Evolutionary conservation across 2,329 filamentous ascomycete genomes (phyloP).

Genomic region (Ophiosphaerella korrae): DNA sequence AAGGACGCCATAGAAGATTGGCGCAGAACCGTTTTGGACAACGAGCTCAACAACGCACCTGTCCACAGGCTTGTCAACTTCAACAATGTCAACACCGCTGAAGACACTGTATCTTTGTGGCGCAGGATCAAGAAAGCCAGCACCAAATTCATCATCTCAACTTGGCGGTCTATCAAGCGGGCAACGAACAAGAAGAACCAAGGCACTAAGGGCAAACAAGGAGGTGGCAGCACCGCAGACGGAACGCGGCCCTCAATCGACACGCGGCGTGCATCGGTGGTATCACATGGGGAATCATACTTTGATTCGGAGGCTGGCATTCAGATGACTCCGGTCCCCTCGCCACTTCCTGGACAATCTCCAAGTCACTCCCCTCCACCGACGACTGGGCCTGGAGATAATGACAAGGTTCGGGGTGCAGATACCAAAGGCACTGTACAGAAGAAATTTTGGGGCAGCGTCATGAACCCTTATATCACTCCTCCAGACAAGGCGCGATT

Average conservation of each 20-base stretch:
- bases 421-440: conserved; percentile 33
- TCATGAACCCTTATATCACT: conserved; percentile 74
- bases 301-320: conserved; percentile 68
- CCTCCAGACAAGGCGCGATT: conserved; percentile 77
- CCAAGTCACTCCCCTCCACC: conserved; percentile 32
- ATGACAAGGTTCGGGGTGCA: conserved; percentile 31
- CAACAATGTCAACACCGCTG: conserved; percentile 90
- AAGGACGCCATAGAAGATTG: conserved; percentile 98
- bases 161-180: conserved; percentile 55
- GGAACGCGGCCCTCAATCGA: conserved; percentile 70
- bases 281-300: conserved; percentile 59
- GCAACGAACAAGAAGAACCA: conserved; percentile 44
- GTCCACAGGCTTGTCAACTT: conserved; percentile 88
- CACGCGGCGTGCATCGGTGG: conserved; percentile 63
- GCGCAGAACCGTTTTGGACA: conserved; percentile 87
- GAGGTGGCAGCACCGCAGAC: conserved; percentile 57
- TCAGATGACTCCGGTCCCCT: conserved; percentile 94
- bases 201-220: conserved; percentile 43
- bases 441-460: conserved; percentile 64
- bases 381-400: conserved; percentile 34
- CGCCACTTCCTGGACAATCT: conserved; percentile 66
- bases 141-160: conserved; percentile 65
- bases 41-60: conserved; percentile 92
- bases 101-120: conserved; percentile 86
- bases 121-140: conserved; percentile 88